phyloP scores from a whole-genome alignment of 1,284 basidiomycete genomes.

The Wallemia hederae region DNA sequence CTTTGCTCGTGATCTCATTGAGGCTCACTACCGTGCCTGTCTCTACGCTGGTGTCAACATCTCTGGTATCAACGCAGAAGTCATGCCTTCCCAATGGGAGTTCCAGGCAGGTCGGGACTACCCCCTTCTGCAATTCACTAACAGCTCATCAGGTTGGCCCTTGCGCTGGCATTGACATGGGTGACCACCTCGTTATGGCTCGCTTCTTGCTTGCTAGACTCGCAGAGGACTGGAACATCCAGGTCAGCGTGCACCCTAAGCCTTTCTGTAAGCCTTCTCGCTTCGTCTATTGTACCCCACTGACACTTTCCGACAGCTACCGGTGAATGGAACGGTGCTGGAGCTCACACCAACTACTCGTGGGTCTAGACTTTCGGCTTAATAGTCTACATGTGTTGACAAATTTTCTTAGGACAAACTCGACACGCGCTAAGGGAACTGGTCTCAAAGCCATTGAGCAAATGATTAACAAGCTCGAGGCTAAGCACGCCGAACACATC shows the following conservation, averaged over 20 bases:
- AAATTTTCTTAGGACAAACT: constrained; percentile 64
- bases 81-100: constrained; percentile 99
- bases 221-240: constrained; percentile 87
- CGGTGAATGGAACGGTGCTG: constrained; percentile 99
- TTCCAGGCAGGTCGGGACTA: no score
- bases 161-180: constrained; percentile 91
- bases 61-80: constrained; percentile 98
- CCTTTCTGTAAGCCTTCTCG: no score
- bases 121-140: no score
- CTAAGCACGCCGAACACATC: constrained; percentile 67
- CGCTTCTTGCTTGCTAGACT: constrained; percentile 74
- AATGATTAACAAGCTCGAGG: constrained; percentile 66
- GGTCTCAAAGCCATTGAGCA: constrained; percentile 83
- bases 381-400: constrained; percentile 53
- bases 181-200: constrained; percentile 93
- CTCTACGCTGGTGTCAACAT: constrained; percentile 93
- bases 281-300: no score
- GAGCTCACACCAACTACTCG: constrained; percentile 30
- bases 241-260: constrained; percentile 83
- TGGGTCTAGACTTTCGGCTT: constrained; percentile 6
- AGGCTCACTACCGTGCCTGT: constrained; percentile 81
- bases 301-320: no score
- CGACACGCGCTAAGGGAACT: constrained; percentile 58
- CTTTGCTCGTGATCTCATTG: constrained; percentile 91
- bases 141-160: no score